These are phyloP conservation scores for Borovskyia barvae DNA, from an alignment of 208 protist species.

Conservation along the genomic window DNA sequence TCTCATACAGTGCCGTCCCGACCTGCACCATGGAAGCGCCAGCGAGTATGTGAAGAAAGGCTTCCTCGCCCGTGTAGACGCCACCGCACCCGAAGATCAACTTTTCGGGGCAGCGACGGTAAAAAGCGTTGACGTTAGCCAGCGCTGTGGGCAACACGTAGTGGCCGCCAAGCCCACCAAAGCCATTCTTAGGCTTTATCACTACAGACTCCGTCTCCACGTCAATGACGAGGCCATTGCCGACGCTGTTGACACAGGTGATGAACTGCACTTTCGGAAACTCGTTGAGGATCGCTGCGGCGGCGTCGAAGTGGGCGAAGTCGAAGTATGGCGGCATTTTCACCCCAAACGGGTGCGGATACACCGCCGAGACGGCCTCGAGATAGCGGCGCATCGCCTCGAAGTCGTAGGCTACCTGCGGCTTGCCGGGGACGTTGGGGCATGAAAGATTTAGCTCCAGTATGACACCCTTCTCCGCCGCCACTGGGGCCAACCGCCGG, in stretches of 20 bases:
- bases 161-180: constrained; percentile 78
- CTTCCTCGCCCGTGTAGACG: constrained; percentile 79
- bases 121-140: constrained; percentile 89
- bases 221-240: constrained; percentile 87
- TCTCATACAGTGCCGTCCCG: constrained; percentile 75
- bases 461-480: constrained; percentile 56
- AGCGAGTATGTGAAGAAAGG: constrained; percentile 82
- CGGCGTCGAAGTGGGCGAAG: constrained; percentile 85
- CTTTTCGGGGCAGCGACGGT: constrained; percentile 79
- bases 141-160: constrained; percentile 87
- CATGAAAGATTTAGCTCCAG: constrained; percentile 89
- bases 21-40: constrained; percentile 88
- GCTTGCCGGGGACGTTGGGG: constrained; percentile 88
- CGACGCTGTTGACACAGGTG: constrained; percentile 88
- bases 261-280: constrained; percentile 81
- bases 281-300: constrained; percentile 78
- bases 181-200: constrained; percentile 87
- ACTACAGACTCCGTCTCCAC: constrained; percentile 75
- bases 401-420: constrained; percentile 89
- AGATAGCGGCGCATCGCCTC: constrained; percentile 70
- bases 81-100: constrained; percentile 85
- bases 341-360: constrained; percentile 78
- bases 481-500: constrained; percentile 38
- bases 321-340: constrained; percentile 92
- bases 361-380: constrained; percentile 49